Conservation (phyloP, 176 grass and related monocot genomes). For the Musa beccarii region DNA sequence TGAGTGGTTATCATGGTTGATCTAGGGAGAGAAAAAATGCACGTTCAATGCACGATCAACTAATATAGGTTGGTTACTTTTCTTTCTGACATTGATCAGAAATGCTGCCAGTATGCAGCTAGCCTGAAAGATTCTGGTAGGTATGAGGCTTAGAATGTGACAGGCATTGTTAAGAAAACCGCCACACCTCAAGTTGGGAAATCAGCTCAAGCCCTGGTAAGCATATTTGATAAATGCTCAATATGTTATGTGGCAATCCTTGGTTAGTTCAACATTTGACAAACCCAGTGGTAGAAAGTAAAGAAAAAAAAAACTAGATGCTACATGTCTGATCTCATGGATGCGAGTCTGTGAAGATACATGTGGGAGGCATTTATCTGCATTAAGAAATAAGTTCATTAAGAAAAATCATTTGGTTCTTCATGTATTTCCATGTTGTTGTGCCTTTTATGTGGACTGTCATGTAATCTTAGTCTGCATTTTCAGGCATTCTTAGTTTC, state of each 20-base stretch:
- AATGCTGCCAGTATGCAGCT: neutral
- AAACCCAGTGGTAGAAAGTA: neutral
- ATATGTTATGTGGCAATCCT: neutral
- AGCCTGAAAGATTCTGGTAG: neutral
- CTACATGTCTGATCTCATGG: neutral
- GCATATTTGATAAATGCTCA: neutral
- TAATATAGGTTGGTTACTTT: neutral
- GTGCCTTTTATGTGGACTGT: conserved; percentile 16
- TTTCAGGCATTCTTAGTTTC: conserved; percentile 89
- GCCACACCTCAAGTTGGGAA: neutral
- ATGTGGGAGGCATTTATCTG: neutral
- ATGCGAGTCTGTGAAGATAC: no score
- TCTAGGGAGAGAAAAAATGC: no score
- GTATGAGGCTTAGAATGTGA: neutral
- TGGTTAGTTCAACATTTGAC: neutral
- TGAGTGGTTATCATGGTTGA: no score
- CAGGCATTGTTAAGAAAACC: neutral
- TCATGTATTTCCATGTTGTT: conserved; percentile 11
- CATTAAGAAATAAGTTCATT: neutral
- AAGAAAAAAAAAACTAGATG: neutral
- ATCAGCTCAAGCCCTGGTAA: neutral
- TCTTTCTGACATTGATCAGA: neutral
- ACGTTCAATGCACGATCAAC: neutral
- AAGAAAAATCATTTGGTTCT: conserved; percentile 16
- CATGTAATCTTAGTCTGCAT: conserved; percentile 21